Evolutionary conservation across 345 rosid genomes (phyloP).

Genomic region (Gossypium thurberi): DNA sequence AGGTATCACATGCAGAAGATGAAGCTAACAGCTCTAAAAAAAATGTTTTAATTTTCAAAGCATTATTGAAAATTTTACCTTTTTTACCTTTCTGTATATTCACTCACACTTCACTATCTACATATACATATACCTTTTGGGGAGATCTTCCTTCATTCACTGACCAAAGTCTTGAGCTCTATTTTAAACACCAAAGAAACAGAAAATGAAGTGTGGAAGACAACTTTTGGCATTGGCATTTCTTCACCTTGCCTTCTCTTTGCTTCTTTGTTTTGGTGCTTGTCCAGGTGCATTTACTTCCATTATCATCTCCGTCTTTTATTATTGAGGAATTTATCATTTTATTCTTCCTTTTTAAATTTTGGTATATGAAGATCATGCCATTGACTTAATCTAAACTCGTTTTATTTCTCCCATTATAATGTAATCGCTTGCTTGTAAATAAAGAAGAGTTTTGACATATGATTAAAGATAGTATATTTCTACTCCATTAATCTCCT

Average conservation of each 20-base stretch:
- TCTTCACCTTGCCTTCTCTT: slow-evolving; percentile 1
- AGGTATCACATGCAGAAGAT: not conserved
- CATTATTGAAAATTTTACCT: not conserved
- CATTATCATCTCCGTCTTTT: not conserved
- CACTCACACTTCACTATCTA: not conserved
- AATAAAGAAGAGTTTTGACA: not conserved
- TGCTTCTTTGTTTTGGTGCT: not conserved
- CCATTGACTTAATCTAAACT: too few species aligned
- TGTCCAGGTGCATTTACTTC: not conserved
- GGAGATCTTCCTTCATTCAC: slow-evolving; percentile 2
- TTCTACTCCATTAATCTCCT: not conserved
- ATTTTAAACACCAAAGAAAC: not conserved
- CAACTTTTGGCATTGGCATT: not conserved
- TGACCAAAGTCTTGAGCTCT: not conserved
- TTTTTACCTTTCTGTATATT: not conserved
- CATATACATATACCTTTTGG: not conserved
- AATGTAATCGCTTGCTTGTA: too few species aligned
- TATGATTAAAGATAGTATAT: not conserved
- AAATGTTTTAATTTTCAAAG: not conserved
- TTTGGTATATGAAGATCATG: too few species aligned
- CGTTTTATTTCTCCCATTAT: too few species aligned
- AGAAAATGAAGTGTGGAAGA: not conserved
- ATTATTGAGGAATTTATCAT: not conserved
- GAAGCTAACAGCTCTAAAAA: not conserved
- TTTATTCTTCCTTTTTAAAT: not conserved